Evolutionary conservation across 2,329 filamentous ascomycete genomes (phyloP), one percentile per base, ranked within the genome.

Genomic region (Fusarium proliferatum): DNA sequence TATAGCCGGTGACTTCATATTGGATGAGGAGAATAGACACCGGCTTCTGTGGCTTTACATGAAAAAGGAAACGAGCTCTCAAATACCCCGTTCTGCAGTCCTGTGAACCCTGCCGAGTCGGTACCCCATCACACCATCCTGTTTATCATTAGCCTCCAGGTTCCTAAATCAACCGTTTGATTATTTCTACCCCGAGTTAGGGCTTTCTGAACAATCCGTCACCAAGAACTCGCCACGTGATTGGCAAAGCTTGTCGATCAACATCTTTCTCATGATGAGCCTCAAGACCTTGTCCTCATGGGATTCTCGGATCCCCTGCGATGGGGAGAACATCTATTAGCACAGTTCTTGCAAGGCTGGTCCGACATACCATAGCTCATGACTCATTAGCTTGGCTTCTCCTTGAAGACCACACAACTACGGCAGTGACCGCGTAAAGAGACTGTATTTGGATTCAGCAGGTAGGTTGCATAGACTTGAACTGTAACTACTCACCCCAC

Each of bases 211-310:
- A 11, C 5, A 38, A 38, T 9, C 6, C 13, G 19, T 9, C 17
- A 11, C 23, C 23, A 2, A 53, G 1, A 1, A 10, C 16, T 16
- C 1, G 4, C 2, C 12, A 8, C 7, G 17, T 26, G 12, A 9
- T 21, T 26, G 8, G 1, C 13, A 53, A 38, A 13, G 34, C 6
- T 19, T 8, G 17, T 9, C 16, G 17, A 26, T 3, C 17, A 38
- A 26, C 2, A 16, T 15, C 6, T 16, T 33, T 8, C 17, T 21
- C 33, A 38, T 28, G 51, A 38, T 21, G 23, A 17, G 7, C 2
- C 7, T 53, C 3, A 21, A 12, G 17, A 28, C 19, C 6, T 21
- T 28, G 6, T 12, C 12, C 12, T 3, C 9, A 38, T 38, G 10
- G 23, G 23, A 15, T 39, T 3, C 8, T 38, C 17, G 5, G 19